Evolutionary conservation across 2,329 filamentous ascomycete genomes (phyloP).

Genomic region (Cercospora sojina): DNA sequence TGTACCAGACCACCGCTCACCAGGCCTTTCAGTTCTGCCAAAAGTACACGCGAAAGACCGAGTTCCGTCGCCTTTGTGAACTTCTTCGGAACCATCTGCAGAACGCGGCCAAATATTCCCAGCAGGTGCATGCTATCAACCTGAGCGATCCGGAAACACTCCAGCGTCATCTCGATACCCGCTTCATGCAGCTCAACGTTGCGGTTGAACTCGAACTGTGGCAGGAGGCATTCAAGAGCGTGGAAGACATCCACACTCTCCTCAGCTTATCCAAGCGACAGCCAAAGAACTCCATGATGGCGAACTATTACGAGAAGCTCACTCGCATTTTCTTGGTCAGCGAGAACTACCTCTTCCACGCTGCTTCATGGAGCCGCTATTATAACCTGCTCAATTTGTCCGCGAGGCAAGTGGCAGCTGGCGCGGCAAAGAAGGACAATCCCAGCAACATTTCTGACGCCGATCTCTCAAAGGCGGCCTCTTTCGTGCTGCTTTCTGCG

Average conservation of each 20-base stretch:
- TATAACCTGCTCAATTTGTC: constrained; percentile 95
- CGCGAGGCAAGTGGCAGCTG: constrained; percentile 74
- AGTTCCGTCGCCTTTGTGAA: constrained; percentile 97
- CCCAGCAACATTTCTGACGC: constrained; percentile 77
- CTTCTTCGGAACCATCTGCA: constrained; percentile 97
- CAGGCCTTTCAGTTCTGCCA: constrained; percentile 99
- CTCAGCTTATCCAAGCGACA: constrained; percentile 97
- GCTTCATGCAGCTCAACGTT: constrained; percentile 97
- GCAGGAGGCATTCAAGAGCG: constrained; percentile 99
- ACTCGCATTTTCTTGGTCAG: constrained; percentile 98
- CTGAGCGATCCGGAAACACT: constrained; percentile 95
- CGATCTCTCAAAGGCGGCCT: constrained; percentile 90
- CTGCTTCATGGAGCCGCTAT: constrained; percentile 94
- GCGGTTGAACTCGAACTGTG: constrained; percentile 96
- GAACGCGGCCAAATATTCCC: constrained; percentile 97
- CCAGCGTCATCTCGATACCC: constrained; percentile 94
- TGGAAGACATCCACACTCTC: constrained; percentile 97
- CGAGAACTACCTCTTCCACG: constrained; percentile 99
- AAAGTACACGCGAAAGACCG: constrained; percentile 97
- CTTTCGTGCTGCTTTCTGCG: constrained; percentile 90
- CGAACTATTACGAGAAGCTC: constrained; percentile 99
- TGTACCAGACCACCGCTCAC: constrained; percentile 97
- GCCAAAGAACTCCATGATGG: constrained; percentile 99
- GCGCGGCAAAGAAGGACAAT: constrained; percentile 90
- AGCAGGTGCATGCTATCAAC: constrained; percentile 99